These are phyloP conservation scores for Starmerella apis DNA, from an alignment of 805 yeast genomes.

Conservation along the genomic window DNA sequence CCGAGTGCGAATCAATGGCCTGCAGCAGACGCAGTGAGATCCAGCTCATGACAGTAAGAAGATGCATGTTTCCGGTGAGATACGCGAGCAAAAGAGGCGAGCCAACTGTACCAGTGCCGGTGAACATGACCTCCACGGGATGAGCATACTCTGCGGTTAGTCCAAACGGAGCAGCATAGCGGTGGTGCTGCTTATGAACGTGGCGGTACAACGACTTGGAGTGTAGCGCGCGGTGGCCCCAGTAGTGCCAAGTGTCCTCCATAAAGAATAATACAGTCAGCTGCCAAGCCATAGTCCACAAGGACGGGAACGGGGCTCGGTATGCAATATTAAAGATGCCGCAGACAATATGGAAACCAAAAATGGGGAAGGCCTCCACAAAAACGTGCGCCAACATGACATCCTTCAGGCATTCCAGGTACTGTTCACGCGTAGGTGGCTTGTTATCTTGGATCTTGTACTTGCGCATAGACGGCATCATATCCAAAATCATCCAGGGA, in stretches of 20 bases:
- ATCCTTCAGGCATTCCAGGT: slow-evolving; percentile 81
- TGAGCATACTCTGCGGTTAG: slow-evolving; percentile 96
- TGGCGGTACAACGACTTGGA: slow-evolving; percentile 73
- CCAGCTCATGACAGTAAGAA: slow-evolving; percentile 86
- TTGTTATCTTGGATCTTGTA: slow-evolving; percentile 86
- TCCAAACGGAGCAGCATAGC: slow-evolving; percentile 97
- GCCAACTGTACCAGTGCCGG: slow-evolving; percentile 95
- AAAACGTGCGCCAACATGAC: slow-evolving; percentile 79
- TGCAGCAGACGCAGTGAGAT: slow-evolving; percentile 79
- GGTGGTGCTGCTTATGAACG: slow-evolving; percentile 95
- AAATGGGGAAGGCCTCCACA: slow-evolving; percentile 91
- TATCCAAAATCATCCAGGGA: slow-evolving; percentile 86
- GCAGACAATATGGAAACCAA: slow-evolving; percentile 94
- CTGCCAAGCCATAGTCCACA: slow-evolving; percentile 50
- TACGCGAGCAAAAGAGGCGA: slow-evolving; percentile 79
- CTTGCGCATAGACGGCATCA: slow-evolving; percentile 70
- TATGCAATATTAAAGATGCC: slow-evolving; percentile 64
- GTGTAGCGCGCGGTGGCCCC: slow-evolving; percentile 87
- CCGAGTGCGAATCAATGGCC: slow-evolving; percentile 96
- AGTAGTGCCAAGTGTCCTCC: slow-evolving; percentile 96
- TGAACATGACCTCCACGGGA: slow-evolving; percentile 79
- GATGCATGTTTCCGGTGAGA: slow-evolving; percentile 65
- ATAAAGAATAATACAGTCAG: slow-evolving; percentile 66
- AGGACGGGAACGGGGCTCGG: slow-evolving; percentile 75
- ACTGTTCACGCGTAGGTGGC: slow-evolving; percentile 70